phyloP scores from a whole-genome alignment of 768 basidiomycete genomes.

The Russula compacta region DNA sequence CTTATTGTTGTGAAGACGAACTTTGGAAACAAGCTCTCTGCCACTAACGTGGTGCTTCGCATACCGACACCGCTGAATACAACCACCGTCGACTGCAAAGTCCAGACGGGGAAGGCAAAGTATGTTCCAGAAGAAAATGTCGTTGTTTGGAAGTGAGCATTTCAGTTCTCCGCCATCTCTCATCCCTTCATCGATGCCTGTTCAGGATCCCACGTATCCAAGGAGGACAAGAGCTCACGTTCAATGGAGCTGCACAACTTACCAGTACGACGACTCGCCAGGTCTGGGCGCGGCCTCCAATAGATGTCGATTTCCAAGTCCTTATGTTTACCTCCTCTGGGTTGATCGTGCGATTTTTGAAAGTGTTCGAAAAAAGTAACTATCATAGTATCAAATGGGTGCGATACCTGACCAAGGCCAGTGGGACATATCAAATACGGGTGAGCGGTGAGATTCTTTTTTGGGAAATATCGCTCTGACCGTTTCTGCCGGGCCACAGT shows the following conservation, averaged over 20 bases:
- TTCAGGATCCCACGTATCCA: slow-evolving; percentile 82
- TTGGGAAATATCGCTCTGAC: neutral
- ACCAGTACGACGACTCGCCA: slow-evolving; percentile 87
- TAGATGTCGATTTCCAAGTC: slow-evolving; percentile 97
- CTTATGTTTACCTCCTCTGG: slow-evolving; percentile 98
- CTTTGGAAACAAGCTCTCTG: slow-evolving; percentile 87
- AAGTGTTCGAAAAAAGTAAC: slow-evolving; percentile 93
- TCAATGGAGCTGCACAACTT: slow-evolving; percentile 72
- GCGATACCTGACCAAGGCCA: slow-evolving; percentile 88
- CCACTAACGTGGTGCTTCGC: slow-evolving; percentile 82
- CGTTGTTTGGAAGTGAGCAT: slow-evolving; percentile 92
- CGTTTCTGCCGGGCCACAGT: slow-evolving; percentile 1
- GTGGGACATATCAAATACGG: slow-evolving; percentile 87
- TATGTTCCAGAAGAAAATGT: slow-evolving; percentile 95
- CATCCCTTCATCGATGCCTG: neutral
- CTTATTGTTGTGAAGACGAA: slow-evolving; percentile 79
- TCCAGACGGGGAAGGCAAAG: slow-evolving; percentile 89
- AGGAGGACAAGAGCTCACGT: slow-evolving; percentile 84
- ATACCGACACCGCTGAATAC: slow-evolving; percentile 98
- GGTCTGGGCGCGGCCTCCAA: slow-evolving; percentile 96
- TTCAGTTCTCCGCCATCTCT: neutral
- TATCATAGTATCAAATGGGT: slow-evolving; percentile 98
- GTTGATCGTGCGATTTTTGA: slow-evolving; percentile 90
- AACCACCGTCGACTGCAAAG: slow-evolving; percentile 86
- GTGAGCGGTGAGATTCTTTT: slow-evolving; percentile 42